phyloP scores from a whole-genome alignment of 129 eudicot species.

The Deinandra increscens region DNA sequence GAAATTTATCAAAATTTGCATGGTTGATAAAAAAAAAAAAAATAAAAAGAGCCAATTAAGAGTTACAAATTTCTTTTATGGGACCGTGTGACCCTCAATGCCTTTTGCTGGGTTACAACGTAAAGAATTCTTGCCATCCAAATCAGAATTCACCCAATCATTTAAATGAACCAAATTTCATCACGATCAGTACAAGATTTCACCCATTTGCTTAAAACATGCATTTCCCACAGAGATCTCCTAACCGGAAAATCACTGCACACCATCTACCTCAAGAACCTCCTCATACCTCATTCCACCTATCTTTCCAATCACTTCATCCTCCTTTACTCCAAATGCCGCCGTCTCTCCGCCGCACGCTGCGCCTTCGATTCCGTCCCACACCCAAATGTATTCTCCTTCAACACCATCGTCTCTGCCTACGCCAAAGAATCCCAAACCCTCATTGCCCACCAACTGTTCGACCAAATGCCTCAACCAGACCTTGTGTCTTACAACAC shows the following conservation, averaged over 20 bases:
- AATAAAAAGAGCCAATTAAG: too few species aligned
- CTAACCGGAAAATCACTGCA: slow-evolving; percentile 52
- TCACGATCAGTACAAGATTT: slow-evolving; percentile 31
- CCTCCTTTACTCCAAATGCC: slow-evolving; percentile 83
- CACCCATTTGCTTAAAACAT: slow-evolving; percentile 46
- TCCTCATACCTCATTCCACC: slow-evolving; percentile 49
- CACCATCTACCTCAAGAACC: slow-evolving; percentile 48
- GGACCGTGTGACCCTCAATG: too few species aligned
- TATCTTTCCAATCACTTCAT: slow-evolving; percentile 77
- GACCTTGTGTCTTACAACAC: slow-evolving; percentile 73
- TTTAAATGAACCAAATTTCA: slow-evolving; percentile 44
- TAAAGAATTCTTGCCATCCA: too few species aligned
- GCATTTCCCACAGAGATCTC: slow-evolving; percentile 49
- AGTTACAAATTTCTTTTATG: too few species aligned
- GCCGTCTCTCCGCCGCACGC: slow-evolving; percentile 58
- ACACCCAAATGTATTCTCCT: slow-evolving; percentile 68
- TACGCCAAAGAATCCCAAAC: slow-evolving; percentile 58
- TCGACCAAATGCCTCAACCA: slow-evolving; percentile 72
- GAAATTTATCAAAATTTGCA: too few species aligned
- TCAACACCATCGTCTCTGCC: slow-evolving; percentile 67
- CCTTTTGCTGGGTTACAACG: too few species aligned
- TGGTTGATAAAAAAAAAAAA: too few species aligned
- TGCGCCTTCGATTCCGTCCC: slow-evolving; percentile 44
- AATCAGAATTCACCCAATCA: too few species aligned
- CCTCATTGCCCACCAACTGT: slow-evolving; percentile 65